Evolutionary conservation across 2,329 filamentous ascomycete genomes (phyloP).

Genomic region (Decorospora gaudefroyi): DNA sequence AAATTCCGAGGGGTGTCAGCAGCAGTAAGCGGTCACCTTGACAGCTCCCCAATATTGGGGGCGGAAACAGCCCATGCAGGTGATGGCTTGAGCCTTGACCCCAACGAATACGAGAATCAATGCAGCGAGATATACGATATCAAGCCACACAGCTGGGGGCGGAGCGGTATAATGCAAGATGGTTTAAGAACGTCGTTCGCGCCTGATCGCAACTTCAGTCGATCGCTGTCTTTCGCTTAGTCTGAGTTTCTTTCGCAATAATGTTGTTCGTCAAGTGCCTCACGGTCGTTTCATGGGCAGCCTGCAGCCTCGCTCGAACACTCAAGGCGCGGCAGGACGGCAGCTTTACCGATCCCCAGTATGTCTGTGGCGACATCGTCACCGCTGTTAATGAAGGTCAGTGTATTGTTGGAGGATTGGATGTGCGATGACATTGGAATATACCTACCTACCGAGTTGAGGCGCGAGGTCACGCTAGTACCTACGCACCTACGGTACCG

Average conservation of each 20-base stretch:
- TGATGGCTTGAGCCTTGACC: neutral
- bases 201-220: neutral
- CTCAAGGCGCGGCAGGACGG: neutral
- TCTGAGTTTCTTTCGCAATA: neutral
- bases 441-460: too few species aligned
- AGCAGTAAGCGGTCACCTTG: neutral
- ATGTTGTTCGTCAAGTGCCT: neutral
- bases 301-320: neutral
- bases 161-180: neutral
- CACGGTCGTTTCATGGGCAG: neutral
- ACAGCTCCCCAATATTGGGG: neutral
- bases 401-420: too few species aligned
- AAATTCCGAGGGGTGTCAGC: neutral
- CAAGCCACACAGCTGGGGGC: neutral
- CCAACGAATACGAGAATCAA: neutral
- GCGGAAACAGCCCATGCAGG: neutral
- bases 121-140: neutral
- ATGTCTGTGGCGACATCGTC: neutral
- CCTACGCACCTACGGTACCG: too few species aligned
- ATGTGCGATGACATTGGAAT: too few species aligned
- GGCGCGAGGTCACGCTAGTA: too few species aligned
- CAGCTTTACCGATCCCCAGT: neutral
- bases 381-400: neutral
- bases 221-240: neutral
- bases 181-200: neutral